Evolutionary conservation across 2,329 filamentous ascomycete species (phyloP).

Genomic region (Graphilbum sp.): DNA sequence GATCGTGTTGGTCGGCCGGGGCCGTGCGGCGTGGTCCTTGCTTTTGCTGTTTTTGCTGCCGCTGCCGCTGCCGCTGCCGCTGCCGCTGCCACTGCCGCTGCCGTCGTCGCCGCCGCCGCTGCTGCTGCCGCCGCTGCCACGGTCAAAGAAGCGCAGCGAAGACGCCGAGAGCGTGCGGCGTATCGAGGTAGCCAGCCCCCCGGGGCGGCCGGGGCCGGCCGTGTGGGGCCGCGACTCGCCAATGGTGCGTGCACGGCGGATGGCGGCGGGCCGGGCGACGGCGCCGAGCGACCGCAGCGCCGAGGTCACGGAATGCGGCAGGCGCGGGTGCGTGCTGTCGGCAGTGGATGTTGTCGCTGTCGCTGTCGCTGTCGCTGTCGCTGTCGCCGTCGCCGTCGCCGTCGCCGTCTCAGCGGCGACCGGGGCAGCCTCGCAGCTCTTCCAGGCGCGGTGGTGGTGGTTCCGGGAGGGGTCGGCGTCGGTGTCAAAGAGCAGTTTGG

Average conservation of each 20-base stretch:
- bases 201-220: conserved; percentile 1
- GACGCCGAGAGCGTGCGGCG: not conserved
- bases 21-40: conserved; percentile 19
- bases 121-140: not conserved
- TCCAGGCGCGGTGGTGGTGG: too few relatives aligned
- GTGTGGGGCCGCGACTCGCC: too few relatives aligned
- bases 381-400: too few relatives aligned
- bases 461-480: too few relatives aligned
- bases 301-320: conserved; percentile 30
- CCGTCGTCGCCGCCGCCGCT: too few relatives aligned
- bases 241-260: too few relatives aligned
- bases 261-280: conserved; percentile 16
- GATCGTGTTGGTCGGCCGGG: conserved; percentile 53
- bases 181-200: not conserved
- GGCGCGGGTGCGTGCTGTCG: conserved; percentile 17
- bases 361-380: not conserved
- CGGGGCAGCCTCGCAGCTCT: too few relatives aligned
- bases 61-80: too few relatives aligned
- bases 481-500: too few relatives aligned
- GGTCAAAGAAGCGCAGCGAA: conserved; percentile 2
- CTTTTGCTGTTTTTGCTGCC: too few relatives aligned
- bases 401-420: too few relatives aligned
- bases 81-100: too few relatives aligned
- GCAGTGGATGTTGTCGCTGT: not conserved
- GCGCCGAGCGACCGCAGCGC: conserved; percentile 27